Evolutionary conservation across 2,329 filamentous ascomycete species (phyloP), one percentile per base, ranked within the genome.

Genomic region (Geosmithia putterillii): DNA sequence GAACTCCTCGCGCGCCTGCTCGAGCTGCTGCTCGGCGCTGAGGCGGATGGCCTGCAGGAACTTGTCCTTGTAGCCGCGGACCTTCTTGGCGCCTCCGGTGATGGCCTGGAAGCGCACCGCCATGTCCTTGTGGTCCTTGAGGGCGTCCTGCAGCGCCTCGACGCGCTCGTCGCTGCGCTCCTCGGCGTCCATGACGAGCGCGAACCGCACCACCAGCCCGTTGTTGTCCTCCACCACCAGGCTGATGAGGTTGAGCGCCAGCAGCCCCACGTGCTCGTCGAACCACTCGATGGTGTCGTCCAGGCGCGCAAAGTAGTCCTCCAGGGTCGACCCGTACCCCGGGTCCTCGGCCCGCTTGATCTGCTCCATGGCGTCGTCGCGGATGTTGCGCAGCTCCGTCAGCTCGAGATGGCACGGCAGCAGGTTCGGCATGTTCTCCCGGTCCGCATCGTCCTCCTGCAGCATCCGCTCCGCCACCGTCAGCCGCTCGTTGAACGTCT

Each of bases 341-440:
- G 69, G 61, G 54, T 92, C 86, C 48, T 81, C 74, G 12, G 83
- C 79, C 50, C 81, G 74, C 57, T 83, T 80, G 57, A 96, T 95
- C 72, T 98, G 92, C 57, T 95, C 88, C 76, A 96, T 89, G 25
- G 92, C 90, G 62, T 94, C 86, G 65, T 96, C 92, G 46, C 89
- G 79, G 50, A 98, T 94, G 61, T 98, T 94, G 48, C 92, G 75
- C 60, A 98, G 69, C 62, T 86, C 81, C 4, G 87, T 95, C 53
- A 98, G 76, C 58, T 90, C 87, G 70, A 90, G 94, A 65, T 98
- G 92, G 43, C 90, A 81, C 35, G 82, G 77, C 37, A 98, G 71
- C 42, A 98, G 65, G 61, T 96, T 95, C 7, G 87, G 86, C 79
- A 96, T 95, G 56, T 84, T 86, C 64, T 94, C 86, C 48, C 79